Evolutionary conservation across 805 yeast species (phyloP).

Genomic region (Barnettozyma botsteinii): DNA sequence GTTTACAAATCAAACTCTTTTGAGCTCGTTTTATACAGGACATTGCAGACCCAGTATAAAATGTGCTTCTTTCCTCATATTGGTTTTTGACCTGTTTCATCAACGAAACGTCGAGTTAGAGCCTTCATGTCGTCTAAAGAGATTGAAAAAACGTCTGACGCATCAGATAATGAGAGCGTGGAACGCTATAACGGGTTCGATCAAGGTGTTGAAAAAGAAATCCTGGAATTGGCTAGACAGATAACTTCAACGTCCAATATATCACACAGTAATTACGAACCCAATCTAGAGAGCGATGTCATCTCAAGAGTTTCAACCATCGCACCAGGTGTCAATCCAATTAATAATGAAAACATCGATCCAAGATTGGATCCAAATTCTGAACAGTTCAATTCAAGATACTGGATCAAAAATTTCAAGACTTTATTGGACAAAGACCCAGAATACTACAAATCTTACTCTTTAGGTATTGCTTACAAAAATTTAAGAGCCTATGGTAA

Average conservation of each 20-base stretch:
- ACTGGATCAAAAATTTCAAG: slow-evolving; percentile 60
- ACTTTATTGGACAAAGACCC: slow-evolving; percentile 47
- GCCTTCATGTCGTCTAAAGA: slow-evolving; percentile 5
- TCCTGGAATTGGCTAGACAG: slow-evolving; percentile 36
- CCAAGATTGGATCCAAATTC: slow-evolving; percentile 53
- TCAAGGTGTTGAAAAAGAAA: slow-evolving; percentile 22
- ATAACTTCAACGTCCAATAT: slow-evolving; percentile 23
- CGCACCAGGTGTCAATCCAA: slow-evolving; percentile 37
- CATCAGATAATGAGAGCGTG: slow-evolving; percentile 3
- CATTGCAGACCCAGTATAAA: too few relatives aligned
- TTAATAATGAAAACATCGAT: slow-evolving; percentile 26
- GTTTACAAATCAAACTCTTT: too few relatives aligned
- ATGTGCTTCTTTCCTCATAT: too few relatives aligned
- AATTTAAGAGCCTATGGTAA: slow-evolving; percentile 57
- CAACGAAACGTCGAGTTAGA: too few relatives aligned
- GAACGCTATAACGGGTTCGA: slow-evolving; percentile 6
- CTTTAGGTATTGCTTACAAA: slow-evolving; percentile 53
- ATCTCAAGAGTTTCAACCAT: slow-evolving; percentile 19
- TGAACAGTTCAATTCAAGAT: slow-evolving; percentile 47
- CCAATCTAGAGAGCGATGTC: slow-evolving; percentile 6
- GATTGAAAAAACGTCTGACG: slow-evolving; percentile 1
- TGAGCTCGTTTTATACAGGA: too few relatives aligned
- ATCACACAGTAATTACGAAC: slow-evolving; percentile 4
- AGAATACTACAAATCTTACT: slow-evolving; percentile 52
- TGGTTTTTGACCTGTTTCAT: too few relatives aligned